Evolutionary conservation across 805 yeast genomes (phyloP).

Genomic region (Metschnikowia lunata): DNA sequence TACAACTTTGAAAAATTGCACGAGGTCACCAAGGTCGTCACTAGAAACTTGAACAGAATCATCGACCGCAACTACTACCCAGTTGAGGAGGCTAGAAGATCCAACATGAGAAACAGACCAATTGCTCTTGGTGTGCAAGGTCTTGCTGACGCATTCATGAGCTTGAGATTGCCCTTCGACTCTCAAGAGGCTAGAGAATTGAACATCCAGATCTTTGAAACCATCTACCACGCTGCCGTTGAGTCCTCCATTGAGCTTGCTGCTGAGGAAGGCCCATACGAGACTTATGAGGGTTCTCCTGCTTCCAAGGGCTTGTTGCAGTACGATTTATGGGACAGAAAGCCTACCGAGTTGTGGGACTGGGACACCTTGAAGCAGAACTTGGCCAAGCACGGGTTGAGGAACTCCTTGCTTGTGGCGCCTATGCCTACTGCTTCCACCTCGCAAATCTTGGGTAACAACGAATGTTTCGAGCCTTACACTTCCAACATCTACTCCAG

Average conservation of each 20-base stretch:
- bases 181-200: constrained; percentile 53
- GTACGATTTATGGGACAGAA: constrained; percentile 55
- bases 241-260: constrained; percentile 57
- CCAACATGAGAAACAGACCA: constrained; percentile 57
- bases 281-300: constrained; percentile 52
- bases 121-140: constrained; percentile 65
- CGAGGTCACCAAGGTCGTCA: constrained; percentile 49
- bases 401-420: constrained; percentile 58
- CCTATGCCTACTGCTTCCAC: constrained; percentile 70
- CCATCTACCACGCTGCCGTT: constrained; percentile 56
- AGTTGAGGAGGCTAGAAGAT: constrained; percentile 48
- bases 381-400: constrained; percentile 46
- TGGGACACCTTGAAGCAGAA: constrained; percentile 53
- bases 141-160: constrained; percentile 55
- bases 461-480: constrained; percentile 61
- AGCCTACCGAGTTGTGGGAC: constrained; percentile 55
- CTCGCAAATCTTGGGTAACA: constrained; percentile 57
- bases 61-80: constrained; percentile 57
- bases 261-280: constrained; percentile 46
- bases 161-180: constrained; percentile 53
- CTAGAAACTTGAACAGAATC: constrained; percentile 52
- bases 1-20: constrained; percentile 55
- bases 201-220: constrained; percentile 57
- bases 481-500: constrained; percentile 60
- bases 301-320: constrained; percentile 55